phyloP scores from a whole-genome alignment of 306 rosid genomes.

The Medicago arabica region DNA sequence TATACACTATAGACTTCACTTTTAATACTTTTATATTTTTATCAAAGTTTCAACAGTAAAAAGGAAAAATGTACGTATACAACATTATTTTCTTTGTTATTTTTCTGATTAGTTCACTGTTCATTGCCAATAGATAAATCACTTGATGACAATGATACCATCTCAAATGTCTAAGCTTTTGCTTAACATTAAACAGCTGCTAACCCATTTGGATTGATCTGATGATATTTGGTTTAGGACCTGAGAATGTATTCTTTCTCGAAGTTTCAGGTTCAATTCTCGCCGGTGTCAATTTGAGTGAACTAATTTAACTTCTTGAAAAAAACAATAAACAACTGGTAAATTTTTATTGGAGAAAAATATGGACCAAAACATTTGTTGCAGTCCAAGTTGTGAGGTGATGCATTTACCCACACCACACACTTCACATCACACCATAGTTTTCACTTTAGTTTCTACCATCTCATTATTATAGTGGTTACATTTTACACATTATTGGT shows the following conservation, averaged over 20 bases:
- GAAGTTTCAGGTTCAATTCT: no score
- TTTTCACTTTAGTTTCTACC: conserved; percentile 17
- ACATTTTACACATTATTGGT: neutral
- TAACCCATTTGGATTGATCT: no score
- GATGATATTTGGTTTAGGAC: no score
- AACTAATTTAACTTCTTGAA: no score
- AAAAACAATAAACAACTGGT: no score
- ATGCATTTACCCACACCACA: neutral
- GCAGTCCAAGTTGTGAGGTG: neutral
- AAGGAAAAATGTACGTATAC: neutral
- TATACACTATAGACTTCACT: neutral
- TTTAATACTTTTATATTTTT: neutral
- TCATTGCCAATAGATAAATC: conserved; percentile 5
- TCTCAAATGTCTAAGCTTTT: no score
- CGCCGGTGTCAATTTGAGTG: no score
- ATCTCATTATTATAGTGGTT: neutral
- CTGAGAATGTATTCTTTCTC: no score
- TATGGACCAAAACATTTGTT: neutral
- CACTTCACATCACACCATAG: neutral
- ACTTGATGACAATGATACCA: neutral
- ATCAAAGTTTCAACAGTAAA: neutral
- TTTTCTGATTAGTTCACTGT: conserved; percentile 15
- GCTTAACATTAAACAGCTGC: no score
- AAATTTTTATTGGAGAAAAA: no score
- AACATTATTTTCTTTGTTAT: neutral